Evolutionary conservation across 768 basidiomycete genomes (phyloP).

Genomic region (Boletus huronensis): DNA sequence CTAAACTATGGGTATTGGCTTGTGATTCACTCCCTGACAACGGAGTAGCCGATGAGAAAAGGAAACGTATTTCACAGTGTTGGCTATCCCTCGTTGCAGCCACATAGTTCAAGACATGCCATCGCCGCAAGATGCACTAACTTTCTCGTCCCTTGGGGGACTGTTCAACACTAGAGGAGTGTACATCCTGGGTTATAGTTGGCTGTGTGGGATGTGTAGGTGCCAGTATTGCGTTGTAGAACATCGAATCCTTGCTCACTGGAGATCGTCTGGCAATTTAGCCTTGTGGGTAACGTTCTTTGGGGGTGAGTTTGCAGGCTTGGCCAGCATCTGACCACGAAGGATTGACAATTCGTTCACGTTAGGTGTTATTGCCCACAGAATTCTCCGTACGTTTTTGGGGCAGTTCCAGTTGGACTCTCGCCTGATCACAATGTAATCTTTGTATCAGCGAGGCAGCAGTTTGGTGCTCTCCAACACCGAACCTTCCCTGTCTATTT

Average conservation of each 20-base stretch:
- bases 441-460: constrained; percentile 51
- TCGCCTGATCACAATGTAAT: neutral
- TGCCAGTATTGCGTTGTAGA: constrained; percentile 7
- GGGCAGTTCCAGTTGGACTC: neutral
- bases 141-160: neutral
- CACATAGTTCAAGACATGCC: neutral
- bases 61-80: neutral
- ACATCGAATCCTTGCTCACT: neutral
- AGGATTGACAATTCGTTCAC: neutral
- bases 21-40: neutral
- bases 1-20: neutral
- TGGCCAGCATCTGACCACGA: no score
- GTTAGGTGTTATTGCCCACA: constrained; percentile 58
- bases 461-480: constrained; percentile 73
- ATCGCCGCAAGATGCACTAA: neutral
- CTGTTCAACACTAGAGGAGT: constrained; percentile 26
- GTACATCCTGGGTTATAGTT: constrained; percentile 56
- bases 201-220: constrained; percentile 71
- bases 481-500: constrained; percentile 77
- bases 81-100: neutral
- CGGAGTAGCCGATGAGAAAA: neutral
- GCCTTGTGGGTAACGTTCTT: constrained; percentile 67
- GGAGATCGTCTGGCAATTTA: neutral
- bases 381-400: constrained; percentile 47
- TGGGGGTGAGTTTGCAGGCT: constrained; percentile 39